Percentiles rank a stretch among this genome's conserved stretches.
Evolutionary conservation across 1,284 basidiomycete species (phyloP).

Genomic region (Sanghuangporus weigelae): DNA sequence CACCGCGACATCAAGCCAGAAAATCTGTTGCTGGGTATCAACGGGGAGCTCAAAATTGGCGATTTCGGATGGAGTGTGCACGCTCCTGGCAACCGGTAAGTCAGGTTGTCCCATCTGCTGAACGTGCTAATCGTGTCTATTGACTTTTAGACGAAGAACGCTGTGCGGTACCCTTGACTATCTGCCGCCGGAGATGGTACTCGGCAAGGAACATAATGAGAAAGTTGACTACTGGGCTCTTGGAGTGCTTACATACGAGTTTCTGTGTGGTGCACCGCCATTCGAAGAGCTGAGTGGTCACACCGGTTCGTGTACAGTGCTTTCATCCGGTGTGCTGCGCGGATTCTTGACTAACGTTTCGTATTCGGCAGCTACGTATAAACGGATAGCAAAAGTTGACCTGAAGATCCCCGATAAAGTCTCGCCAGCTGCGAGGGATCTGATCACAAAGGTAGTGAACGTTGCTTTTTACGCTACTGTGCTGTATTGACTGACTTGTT

Average conservation of each 20-base stretch:
- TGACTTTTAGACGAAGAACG: slow-evolving; percentile 51
- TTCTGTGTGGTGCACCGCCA: slow-evolving; percentile 87
- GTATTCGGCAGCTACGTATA: slow-evolving; percentile 67
- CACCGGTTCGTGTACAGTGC: slow-evolving; percentile 47
- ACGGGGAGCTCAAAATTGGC: slow-evolving; percentile 96
- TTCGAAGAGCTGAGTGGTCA: slow-evolving; percentile 86
- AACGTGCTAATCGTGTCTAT: background rate
- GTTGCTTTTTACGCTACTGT: background rate
- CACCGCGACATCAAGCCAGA: slow-evolving; percentile 99
- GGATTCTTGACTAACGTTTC: background rate
- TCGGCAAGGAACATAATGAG: slow-evolving; percentile 81
- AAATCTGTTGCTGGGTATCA: slow-evolving; percentile 91
- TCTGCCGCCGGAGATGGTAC: slow-evolving; percentile 98
- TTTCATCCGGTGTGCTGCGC: background rate
- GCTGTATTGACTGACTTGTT: background rate
- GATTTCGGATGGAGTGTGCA: slow-evolving; percentile 99
- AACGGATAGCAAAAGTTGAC: slow-evolving; percentile 79
- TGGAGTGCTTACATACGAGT: slow-evolving; percentile 95
- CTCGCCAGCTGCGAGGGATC: slow-evolving; percentile 60
- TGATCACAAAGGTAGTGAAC: slow-evolving; percentile 50
- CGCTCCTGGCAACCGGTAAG: slow-evolving; percentile 77
- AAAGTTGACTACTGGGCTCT: slow-evolving; percentile 97
- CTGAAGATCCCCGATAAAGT: slow-evolving; percentile 68
- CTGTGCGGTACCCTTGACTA: slow-evolving; percentile 97
- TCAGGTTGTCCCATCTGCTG: background rate